Evolutionary conservation across 768 basidiomycete genomes (phyloP), one percentile per base, ranked within the genome.

Genomic region (Coprinellus micaceus): DNA sequence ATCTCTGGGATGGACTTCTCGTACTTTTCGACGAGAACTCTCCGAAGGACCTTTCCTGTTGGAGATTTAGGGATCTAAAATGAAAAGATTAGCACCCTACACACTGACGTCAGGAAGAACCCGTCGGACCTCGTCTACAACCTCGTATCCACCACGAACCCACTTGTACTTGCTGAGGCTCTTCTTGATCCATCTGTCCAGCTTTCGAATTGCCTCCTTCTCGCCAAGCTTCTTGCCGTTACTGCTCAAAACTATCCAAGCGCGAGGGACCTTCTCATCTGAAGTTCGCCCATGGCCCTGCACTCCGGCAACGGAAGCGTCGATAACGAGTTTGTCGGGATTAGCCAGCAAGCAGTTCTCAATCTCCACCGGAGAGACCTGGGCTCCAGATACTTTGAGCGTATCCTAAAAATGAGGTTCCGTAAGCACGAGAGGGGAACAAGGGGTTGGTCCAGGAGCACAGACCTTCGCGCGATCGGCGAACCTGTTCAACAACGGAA

Each of bases 351-450:
- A 71, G 22, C 77, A 78, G 25, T 82, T 75, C 65, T 92, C 91
- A 51, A 92, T 86, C 65, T 93, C 90, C 17, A 80, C 78, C 0
- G 90, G 91, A 0, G 91, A 89, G 0, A 92, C 91, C 68, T 92
- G 91, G 48, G 74, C 75, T 3, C 90, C 91, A 0, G 88, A 89
- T 2, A 93, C 78, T 65, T 93, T 93, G 21, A 93, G 75, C 0
- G 83, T 90, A 63, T 92, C 91, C 84, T 89, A 48, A 17, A 50
- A 22, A 46, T 49, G 12, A 19, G 36, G 50, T 26, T 12, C n/a
- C 47, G 2, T 46, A 15, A 19, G 17, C 21, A 24, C 25, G 39
- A 29, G 7, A 43, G 51, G 21, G 25, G 6, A 43, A 21, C 10
- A 4, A 24, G 9, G 33, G 13, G 5, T 7, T 6, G n/a, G 12